phyloP scores from a whole-genome alignment of 495 filamentous ascomycete species.

The Penicillium maclennaniae region DNA sequence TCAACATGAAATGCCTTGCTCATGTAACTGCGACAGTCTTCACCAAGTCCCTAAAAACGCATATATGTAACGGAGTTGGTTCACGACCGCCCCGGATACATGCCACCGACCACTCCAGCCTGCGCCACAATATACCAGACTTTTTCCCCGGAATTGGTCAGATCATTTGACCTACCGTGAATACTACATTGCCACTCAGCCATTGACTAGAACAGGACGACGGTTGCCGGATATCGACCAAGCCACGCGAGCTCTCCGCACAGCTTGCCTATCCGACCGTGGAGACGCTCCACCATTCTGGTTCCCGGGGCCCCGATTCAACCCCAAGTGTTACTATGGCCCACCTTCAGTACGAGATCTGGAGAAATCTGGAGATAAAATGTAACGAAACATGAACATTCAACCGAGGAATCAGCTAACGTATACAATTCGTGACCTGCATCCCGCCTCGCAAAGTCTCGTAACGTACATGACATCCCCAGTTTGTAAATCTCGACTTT shows the following conservation, averaged over 20 bases:
- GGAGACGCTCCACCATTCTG: neutral
- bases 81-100: neutral
- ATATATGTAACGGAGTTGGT: neutral
- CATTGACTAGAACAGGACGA: neutral
- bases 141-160: conserved; percentile 1
- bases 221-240: neutral
- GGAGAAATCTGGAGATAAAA: neutral
- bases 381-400: neutral
- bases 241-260: conserved; percentile 2
- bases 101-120: neutral
- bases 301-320: neutral
- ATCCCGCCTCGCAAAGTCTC: neutral
- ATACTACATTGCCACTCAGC: conserved; percentile 1
- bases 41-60: no score
- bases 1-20: neutral
- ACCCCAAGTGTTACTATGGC: no score
- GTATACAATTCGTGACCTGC: conserved; percentile 8
- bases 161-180: neutral
- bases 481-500: neutral
- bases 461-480: conserved; percentile 1
- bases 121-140: neutral
- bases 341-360: neutral
- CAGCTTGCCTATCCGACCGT: neutral
- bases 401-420: neutral
- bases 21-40: neutral